Evolutionary conservation across 2,329 filamentous ascomycete genomes (phyloP), one percentile per base, ranked within the genome.

Genomic region (Colletotrichum somersetense): DNA sequence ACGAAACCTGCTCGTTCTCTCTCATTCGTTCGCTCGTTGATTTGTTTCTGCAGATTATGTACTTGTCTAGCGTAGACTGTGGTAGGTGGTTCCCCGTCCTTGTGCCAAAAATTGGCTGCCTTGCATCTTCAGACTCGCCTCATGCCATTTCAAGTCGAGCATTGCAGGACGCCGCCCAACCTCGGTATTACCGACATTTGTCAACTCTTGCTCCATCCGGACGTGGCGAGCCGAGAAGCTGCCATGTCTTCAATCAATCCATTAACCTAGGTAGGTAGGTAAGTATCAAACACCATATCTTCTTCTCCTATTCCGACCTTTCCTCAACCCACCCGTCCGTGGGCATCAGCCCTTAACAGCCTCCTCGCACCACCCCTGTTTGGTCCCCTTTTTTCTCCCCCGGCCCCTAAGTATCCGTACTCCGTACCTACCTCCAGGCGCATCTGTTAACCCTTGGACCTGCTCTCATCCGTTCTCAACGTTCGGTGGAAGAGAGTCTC

Each of bases 1-100:
- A 62, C 59, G n/a, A 62, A 40, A 62, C n/a, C 12, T 52, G 59
- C 44, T 62, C 46, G 33, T 50, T 53, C 23, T 26, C 61, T 44
- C 61, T 44, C 7, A 53, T 53, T 62, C 16, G 44, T 20, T 52
- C 33, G 33, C 46, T 52, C 46, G 59, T 50, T 62, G 5, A 6
- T 42, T 46, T 46, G 4, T 44, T 44, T 44, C 18, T 44, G 2
- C 6, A 46, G 44, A n/a, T 3, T 7, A 46, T 30, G 30, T 30
- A 30, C 30, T 30, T 30, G 30, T 14, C 14, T 18, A 42, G 5
- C 16, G 20, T 40, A 18, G 48, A 40, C 14, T 3, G n/a, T 38
- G 33, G 20, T 52, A 20, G 38, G 20, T 52, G 12, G 23, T 38
- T 46, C 7, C 18, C 18, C n/a, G 26, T 38, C 33, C 38, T 5